Conservation (phyloP, 2,329 filamentous ascomycete species). For the Fusarium sp. region DNA sequence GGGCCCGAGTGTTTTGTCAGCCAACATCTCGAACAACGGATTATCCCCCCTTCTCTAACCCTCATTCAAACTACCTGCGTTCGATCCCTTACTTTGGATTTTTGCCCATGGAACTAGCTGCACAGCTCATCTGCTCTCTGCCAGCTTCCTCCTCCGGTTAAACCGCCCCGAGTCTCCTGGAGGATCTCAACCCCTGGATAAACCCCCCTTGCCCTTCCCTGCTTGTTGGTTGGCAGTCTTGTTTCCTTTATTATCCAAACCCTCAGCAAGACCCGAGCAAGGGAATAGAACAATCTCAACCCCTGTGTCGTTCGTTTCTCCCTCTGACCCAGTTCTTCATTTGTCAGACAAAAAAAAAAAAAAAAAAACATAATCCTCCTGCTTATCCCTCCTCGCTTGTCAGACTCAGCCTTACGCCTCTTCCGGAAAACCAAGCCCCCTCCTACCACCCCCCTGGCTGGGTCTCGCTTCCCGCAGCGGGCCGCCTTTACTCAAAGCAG, state of each 20-base stretch:
- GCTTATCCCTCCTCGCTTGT: not conserved
- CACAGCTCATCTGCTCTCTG: not conserved
- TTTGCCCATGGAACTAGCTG: not conserved
- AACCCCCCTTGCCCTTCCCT: not conserved
- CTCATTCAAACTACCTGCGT: not conserved
- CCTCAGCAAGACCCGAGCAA: not conserved
- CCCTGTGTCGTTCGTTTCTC: not conserved
- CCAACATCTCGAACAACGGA: not conserved
- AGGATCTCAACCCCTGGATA: not conserved
- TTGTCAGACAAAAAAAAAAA: not conserved
- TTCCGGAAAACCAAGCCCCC: not conserved
- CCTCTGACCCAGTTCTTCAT: not conserved
- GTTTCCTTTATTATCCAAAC: not conserved
- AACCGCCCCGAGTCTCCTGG: not conserved
- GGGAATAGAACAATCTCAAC: not conserved
- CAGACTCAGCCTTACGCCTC: not conserved
- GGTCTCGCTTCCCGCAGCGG: conserved; percentile 18
- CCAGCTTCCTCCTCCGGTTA: not conserved
- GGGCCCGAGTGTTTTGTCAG: not conserved
- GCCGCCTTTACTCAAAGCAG: conserved; percentile 18
- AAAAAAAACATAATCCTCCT: not conserved
- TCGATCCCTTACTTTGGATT: not conserved
- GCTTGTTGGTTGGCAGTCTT: not conserved
- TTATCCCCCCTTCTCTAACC: not conserved
- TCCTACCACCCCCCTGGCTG: not conserved